phyloP scores from a whole-genome alignment of 148 eudicot species.

The Nepenthes mirabilis region DNA sequence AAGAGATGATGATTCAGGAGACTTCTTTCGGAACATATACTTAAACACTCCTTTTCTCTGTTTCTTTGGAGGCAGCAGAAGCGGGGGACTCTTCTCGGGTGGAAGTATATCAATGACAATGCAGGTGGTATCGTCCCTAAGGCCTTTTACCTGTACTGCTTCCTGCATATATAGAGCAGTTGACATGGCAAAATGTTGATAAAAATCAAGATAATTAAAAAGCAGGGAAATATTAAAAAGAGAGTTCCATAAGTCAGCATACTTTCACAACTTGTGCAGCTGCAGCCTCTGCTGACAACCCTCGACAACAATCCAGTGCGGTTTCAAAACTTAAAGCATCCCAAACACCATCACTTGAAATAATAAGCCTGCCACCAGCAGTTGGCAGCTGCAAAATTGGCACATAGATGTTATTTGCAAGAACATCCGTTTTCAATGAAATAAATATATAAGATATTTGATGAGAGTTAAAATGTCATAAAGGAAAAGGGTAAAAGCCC shows the following conservation, averaged over 20 bases:
- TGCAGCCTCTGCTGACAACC: slow-evolving; percentile 78
- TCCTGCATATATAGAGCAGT: slow-evolving; percentile 30
- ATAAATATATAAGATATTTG: too few relatives aligned
- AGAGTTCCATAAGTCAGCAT: slow-evolving; percentile 10
- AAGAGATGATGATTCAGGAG: slow-evolving; percentile 43
- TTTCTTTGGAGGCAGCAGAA: slow-evolving; percentile 62
- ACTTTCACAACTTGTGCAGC: slow-evolving; percentile 89
- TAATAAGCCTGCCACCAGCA: slow-evolving; percentile 78
- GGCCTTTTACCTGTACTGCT: slow-evolving; percentile 75
- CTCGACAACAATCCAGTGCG: slow-evolving; percentile 76
- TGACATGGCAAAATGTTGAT: not conserved
- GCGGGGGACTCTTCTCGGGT: slow-evolving; percentile 49
- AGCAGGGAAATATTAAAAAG: not conserved
- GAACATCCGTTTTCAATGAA: too few relatives aligned
- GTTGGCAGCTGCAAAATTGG: slow-evolving; percentile 52
- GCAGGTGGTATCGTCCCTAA: slow-evolving; percentile 96
- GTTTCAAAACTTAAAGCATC: slow-evolving; percentile 82
- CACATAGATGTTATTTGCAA: too few relatives aligned
- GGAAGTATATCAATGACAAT: slow-evolving; percentile 71
- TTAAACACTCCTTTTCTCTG: slow-evolving; percentile 71
- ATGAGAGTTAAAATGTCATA: too few relatives aligned
- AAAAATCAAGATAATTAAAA: not conserved
- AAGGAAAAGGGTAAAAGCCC: too few relatives aligned
- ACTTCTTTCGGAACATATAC: slow-evolving; percentile 60
- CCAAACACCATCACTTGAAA: slow-evolving; percentile 98